phyloP scores from a whole-genome alignment of 306 rosid genomes.

The Vigna hirtella region DNA sequence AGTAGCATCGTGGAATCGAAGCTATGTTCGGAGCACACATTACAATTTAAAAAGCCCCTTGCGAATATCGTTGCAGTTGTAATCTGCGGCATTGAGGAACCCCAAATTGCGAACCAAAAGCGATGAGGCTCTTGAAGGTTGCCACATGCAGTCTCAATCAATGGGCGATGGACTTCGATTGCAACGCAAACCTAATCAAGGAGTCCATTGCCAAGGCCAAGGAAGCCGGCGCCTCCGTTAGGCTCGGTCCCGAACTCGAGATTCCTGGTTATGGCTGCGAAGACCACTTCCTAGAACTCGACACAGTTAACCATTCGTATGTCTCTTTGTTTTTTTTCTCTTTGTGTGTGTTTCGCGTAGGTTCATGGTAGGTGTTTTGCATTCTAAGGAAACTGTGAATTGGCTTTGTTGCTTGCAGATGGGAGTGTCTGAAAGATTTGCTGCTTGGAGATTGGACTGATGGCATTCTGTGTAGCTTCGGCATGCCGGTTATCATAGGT shows the following conservation, averaged over 20 bases:
- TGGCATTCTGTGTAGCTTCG: constrained; percentile 88
- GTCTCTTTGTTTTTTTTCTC: background rate
- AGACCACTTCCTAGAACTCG: constrained; percentile 97
- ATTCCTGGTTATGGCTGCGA: constrained; percentile 96
- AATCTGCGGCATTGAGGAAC: background rate
- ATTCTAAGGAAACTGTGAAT: background rate
- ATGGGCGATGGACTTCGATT: constrained; percentile 98
- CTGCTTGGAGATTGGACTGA: constrained; percentile 89
- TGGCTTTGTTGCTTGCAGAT: constrained; percentile 64
- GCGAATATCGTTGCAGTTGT: background rate
- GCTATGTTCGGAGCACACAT: background rate
- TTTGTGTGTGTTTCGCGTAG: background rate
- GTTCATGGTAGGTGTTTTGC: background rate
- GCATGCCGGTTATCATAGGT: constrained; percentile 88
- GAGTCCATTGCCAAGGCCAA: constrained; percentile 71
- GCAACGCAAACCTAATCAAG: constrained; percentile 72
- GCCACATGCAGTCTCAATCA: constrained; percentile 96
- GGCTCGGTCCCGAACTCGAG: constrained; percentile 98
- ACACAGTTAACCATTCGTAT: constrained; percentile 83
- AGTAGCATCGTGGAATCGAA: constrained; percentile 44
- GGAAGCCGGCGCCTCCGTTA: constrained; percentile 74
- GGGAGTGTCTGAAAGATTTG: constrained; percentile 92
- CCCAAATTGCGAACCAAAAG: background rate
- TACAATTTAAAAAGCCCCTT: background rate
- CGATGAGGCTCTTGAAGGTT: constrained; percentile 87